phyloP scores from a whole-genome alignment of 257 asterid species.

The Datura wrightii region DNA sequence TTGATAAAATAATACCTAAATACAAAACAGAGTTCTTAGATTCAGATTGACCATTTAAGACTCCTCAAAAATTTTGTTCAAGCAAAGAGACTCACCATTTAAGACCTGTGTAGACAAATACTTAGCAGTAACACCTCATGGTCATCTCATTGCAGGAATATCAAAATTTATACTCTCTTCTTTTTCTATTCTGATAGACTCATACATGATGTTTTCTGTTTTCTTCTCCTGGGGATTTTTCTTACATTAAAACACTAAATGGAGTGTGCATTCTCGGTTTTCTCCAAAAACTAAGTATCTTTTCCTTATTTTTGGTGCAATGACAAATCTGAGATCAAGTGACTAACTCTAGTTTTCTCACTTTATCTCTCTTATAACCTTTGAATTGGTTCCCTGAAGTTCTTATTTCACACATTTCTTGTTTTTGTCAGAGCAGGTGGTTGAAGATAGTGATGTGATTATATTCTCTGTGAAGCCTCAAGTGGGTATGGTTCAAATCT shows the following conservation, averaged over 20 bases:
- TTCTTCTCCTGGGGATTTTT: neutral
- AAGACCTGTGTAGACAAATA: neutral
- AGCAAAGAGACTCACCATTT: constrained; percentile 5
- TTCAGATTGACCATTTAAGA: neutral
- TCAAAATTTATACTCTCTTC: neutral
- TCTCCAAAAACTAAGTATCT: neutral
- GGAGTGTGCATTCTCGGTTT: neutral
- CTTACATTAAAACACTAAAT: neutral
- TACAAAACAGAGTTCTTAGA: neutral
- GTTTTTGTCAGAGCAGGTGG: constrained; percentile 66
- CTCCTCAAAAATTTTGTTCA: neutral
- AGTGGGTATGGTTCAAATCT: constrained; percentile 59
- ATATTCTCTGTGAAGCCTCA: constrained; percentile 94
- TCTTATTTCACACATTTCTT: constrained; percentile 26
- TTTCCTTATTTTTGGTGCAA: neutral
- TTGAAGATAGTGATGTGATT: constrained; percentile 83
- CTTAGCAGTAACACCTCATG: neutral
- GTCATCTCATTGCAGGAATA: constrained; percentile 1
- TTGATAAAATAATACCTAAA: neutral
- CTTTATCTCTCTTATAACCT: constrained; percentile 19
- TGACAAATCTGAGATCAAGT: neutral
- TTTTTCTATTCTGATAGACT: neutral
- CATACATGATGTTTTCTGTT: neutral
- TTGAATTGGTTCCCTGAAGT: constrained; percentile 1
- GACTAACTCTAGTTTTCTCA: constrained; percentile 10